These are phyloP conservation scores for Poa annua DNA, from an alignment of 176 grass and related monocot species.

Conservation along the genomic window DNA sequence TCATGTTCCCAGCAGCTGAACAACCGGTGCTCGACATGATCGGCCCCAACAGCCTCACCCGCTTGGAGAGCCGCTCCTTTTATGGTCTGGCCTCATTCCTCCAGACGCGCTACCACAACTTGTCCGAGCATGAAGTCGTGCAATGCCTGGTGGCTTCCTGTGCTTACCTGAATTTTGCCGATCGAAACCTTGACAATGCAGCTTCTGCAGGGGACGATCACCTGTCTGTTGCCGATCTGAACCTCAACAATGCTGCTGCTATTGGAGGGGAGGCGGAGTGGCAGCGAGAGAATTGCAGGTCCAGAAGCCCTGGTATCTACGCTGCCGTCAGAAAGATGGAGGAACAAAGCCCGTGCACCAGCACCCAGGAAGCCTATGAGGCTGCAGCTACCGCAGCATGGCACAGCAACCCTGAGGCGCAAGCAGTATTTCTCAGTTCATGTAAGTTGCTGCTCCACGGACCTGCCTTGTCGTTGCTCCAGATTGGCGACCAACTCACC, in stretches of 20 bases:
- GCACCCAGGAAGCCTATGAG: not conserved
- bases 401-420: not conserved
- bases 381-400: conserved; percentile 20
- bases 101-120: not conserved
- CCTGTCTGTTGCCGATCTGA: not conserved
- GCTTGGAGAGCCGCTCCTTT: conserved; percentile 25
- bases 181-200: not conserved
- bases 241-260: not conserved
- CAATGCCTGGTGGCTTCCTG: conserved; percentile 10
- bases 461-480: not conserved
- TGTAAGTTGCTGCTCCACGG: not conserved
- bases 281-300: not conserved
- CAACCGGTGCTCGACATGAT: conserved; percentile 15
- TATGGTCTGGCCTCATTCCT: not conserved
- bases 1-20: not conserved
- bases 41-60: not conserved
- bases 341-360: not conserved
- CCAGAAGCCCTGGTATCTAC: not conserved
- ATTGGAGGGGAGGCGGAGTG: not conserved
- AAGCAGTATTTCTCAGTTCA: not conserved
- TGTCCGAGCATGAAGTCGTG: conserved; percentile 2
- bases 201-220: not conserved
- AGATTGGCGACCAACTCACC: not conserved
- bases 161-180: not conserved
- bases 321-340: not conserved